Evolutionary conservation across 176 grass and related monocot species (phyloP).

Genomic region (Oryza punctata): DNA sequence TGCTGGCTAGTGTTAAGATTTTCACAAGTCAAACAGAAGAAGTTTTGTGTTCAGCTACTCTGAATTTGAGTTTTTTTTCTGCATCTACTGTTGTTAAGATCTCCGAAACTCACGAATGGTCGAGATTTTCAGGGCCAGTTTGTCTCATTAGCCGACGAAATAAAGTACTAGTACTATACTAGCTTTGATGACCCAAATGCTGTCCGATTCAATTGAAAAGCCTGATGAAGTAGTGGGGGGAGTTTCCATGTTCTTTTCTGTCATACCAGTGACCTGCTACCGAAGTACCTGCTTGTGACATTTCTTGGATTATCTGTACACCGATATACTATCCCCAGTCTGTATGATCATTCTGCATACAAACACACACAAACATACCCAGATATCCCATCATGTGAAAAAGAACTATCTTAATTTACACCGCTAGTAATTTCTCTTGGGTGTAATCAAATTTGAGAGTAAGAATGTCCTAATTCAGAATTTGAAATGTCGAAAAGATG

Average conservation of each 20-base stretch:
- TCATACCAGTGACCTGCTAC: slow-evolving; percentile 19
- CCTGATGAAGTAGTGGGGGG: neutral
- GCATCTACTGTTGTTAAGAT: neutral
- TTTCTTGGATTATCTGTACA: neutral
- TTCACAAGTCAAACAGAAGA: neutral
- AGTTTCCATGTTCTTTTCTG: slow-evolving; percentile 36
- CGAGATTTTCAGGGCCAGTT: neutral
- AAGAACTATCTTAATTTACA: neutral
- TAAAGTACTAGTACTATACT: neutral
- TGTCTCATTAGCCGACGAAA: neutral
- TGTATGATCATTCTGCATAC: neutral
- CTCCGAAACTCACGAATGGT: neutral
- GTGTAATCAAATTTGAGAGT: neutral
- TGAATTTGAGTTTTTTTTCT: neutral
- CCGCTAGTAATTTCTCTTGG: no score
- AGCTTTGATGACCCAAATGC: neutral
- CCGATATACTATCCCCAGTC: neutral
- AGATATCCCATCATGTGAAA: neutral
- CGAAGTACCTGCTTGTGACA: neutral
- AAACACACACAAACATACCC: neutral
- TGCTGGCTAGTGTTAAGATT: neutral
- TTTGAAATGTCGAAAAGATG: no score
- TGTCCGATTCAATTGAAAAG: neutral
- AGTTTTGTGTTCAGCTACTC: neutral
- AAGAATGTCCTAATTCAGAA: no score